Percentiles rank a stretch among this genome's conserved stretches.
Evolutionary conservation across 2,329 filamentous ascomycete genomes (phyloP).

Genomic region (Nigrospora sphaerica): DNA sequence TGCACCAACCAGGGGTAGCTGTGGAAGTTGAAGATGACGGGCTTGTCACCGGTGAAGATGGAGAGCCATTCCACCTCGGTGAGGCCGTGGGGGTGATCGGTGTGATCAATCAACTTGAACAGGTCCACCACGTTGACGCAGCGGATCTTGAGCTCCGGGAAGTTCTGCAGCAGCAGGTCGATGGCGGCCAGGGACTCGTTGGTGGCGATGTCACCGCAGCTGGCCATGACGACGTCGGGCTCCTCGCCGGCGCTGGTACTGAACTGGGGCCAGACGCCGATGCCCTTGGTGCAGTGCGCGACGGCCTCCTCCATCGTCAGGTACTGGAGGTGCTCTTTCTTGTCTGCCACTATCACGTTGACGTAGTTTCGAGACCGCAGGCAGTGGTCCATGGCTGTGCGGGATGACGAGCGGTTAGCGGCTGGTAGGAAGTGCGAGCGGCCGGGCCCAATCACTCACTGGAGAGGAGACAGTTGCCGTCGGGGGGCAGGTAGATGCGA

Average conservation of each 20-base stretch:
- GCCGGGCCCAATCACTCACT: conserved; percentile 2
- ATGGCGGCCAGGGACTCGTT: conserved; percentile 70
- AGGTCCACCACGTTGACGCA: conserved; percentile 77
- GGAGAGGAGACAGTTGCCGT: conserved; percentile 71
- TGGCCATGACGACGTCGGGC: conserved; percentile 70
- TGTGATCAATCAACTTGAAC: conserved; percentile 68
- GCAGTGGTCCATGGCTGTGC: conserved; percentile 63
- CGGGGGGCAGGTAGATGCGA: conserved; percentile 73
- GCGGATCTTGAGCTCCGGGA: conserved; percentile 67
- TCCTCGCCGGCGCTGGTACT: conserved; percentile 62
- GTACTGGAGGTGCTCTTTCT: conserved; percentile 72
- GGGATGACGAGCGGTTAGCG: not conserved
- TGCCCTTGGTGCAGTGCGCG: conserved; percentile 70
- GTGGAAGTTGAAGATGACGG: conserved; percentile 80
- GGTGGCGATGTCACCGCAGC: conserved; percentile 67
- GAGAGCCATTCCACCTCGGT: conserved; percentile 57
- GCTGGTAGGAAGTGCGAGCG: not conserved
- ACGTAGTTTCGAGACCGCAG: conserved; percentile 69
- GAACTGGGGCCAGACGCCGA: conserved; percentile 72
- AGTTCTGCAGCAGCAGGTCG: conserved; percentile 62
- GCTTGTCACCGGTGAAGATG: conserved; percentile 65
- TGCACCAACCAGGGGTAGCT: conserved; percentile 77
- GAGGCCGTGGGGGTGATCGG: conserved; percentile 68
- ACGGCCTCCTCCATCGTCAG: conserved; percentile 67
- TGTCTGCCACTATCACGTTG: conserved; percentile 74